These are phyloP conservation scores for Phytophthora pini DNA, from an alignment of 352 stramenopile genomes.

Conservation along the genomic window DNA sequence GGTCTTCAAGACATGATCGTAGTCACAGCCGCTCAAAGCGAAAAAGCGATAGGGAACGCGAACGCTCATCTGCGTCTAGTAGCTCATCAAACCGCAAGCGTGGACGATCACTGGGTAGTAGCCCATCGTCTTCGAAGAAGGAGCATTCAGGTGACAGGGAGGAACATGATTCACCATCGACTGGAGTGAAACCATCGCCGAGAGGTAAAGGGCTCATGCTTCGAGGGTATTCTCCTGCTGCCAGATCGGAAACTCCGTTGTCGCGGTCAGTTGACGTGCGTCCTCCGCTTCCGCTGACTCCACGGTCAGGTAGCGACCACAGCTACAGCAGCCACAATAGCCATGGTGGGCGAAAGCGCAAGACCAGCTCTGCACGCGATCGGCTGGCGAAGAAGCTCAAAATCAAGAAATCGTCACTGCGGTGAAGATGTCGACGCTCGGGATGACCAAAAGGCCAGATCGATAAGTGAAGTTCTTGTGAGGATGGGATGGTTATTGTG, in stretches of 20 bases:
- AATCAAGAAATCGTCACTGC: constrained; percentile 57
- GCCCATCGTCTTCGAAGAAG: constrained; percentile 21
- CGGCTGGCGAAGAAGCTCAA: constrained; percentile 87
- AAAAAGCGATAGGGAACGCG: constrained; percentile 21
- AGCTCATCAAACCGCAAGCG: constrained; percentile 34
- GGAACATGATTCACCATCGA: constrained; percentile 7
- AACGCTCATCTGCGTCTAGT: constrained; percentile 18
- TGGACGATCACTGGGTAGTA: constrained; percentile 24
- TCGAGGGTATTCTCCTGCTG: constrained; percentile 38
- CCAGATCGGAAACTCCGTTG: constrained; percentile 15
- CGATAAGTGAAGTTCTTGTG: constrained; percentile 13
- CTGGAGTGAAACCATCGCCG: constrained; percentile 30
- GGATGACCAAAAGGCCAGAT: neutral
- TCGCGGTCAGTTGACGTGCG: constrained; percentile 42
- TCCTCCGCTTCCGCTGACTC: constrained; percentile 48
- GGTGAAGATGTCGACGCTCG: constrained; percentile 29
- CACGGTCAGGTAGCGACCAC: constrained; percentile 30
- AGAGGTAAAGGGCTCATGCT: constrained; percentile 48
- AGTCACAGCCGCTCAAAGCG: constrained; percentile 9
- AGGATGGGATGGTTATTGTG: constrained; percentile 27
- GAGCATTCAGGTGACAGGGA: constrained; percentile 12
- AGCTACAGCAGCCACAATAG: constrained; percentile 26
- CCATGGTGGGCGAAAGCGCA: constrained; percentile 54
- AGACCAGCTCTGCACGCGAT: constrained; percentile 57
- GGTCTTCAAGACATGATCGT: constrained; percentile 19